These are phyloP conservation scores for Albatrellus ellisii DNA, from an alignment of 768 basidiomycete genomes.

Conservation along the genomic window DNA sequence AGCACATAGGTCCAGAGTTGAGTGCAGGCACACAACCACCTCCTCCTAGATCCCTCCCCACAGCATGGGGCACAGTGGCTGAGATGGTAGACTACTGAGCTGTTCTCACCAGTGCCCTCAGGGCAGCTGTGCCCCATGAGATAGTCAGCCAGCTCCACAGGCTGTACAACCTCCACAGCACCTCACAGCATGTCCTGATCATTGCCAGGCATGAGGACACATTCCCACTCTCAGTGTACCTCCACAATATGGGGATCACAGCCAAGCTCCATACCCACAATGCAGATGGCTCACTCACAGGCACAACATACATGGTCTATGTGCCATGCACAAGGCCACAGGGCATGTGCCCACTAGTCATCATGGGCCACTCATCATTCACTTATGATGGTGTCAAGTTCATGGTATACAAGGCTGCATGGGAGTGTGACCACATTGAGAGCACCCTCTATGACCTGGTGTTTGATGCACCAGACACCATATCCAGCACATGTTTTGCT, in stretches of 20 bases:
- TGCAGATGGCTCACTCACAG: too few species aligned
- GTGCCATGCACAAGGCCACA: neutral
- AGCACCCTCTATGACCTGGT: neutral
- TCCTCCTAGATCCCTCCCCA: too few species aligned
- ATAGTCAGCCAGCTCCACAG: neutral
- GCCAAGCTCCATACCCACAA: neutral
- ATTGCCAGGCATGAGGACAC: neutral
- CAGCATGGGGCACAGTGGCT: too few species aligned
- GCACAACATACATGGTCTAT: neutral
- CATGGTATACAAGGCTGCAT: neutral
- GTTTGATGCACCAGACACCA: neutral
- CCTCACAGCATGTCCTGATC: neutral
- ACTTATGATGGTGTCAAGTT: neutral
- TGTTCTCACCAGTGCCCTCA: neutral
- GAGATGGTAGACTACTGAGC: too few species aligned
- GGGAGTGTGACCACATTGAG: neutral
- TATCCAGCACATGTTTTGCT: neutral
- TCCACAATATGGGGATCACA: neutral
- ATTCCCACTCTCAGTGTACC: conserved; percentile 1
- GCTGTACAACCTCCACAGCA: neutral
- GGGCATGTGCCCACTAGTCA: neutral
- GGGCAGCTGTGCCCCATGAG: neutral
- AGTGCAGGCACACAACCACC: too few species aligned
- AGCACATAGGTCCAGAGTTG: too few species aligned
- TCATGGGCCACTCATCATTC: neutral